Conservation (phyloP, 768 basidiomycete species). For the Lactarius trivialis region DNA sequence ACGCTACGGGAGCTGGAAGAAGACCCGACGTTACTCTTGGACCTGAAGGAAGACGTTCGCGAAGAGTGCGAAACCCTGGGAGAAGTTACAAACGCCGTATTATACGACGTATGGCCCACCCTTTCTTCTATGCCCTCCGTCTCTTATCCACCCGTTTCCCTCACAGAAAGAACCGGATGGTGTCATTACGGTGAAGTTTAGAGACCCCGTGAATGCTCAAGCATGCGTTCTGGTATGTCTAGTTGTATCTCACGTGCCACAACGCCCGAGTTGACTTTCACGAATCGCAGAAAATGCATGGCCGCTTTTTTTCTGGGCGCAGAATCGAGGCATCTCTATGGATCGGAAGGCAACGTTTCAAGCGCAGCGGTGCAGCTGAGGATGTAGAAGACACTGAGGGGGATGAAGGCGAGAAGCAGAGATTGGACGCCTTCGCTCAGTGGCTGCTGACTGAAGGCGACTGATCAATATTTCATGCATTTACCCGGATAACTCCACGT, state of each 20-base stretch:
- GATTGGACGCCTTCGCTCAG: conserved; percentile 80
- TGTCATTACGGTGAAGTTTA: conserved; percentile 94
- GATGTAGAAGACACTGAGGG: conserved; percentile 50
- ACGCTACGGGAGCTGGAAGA: conserved; percentile 77
- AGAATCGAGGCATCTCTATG: conserved; percentile 77
- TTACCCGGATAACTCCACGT: conserved; percentile 1
- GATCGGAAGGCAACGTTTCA: conserved; percentile 75
- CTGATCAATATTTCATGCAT: conserved; percentile 26
- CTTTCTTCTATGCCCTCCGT: conserved; percentile 17
- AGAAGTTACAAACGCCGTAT: conserved; percentile 89
- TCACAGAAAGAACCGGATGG: conserved; percentile 85
- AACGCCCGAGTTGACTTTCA: background rate
- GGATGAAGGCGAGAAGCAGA: conserved; percentile 72
- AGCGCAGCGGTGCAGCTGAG: conserved; percentile 64
- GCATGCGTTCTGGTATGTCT: conserved; percentile 77
- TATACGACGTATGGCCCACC: conserved; percentile 75
- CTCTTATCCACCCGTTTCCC: background rate
- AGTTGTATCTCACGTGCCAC: background rate
- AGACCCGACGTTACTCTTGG: conserved; percentile 78
- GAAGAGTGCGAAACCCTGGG: conserved; percentile 88
- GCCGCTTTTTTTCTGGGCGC: conserved; percentile 83
- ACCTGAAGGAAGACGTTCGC: conserved; percentile 93
- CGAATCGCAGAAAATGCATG: conserved; percentile 78
- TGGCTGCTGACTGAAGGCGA: conserved; percentile 85
- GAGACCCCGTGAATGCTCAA: conserved; percentile 85